These are phyloP conservation scores for Talaromyces sp. DNA, from an alignment of 2,329 filamentous ascomycete species.

Conservation along the genomic window DNA sequence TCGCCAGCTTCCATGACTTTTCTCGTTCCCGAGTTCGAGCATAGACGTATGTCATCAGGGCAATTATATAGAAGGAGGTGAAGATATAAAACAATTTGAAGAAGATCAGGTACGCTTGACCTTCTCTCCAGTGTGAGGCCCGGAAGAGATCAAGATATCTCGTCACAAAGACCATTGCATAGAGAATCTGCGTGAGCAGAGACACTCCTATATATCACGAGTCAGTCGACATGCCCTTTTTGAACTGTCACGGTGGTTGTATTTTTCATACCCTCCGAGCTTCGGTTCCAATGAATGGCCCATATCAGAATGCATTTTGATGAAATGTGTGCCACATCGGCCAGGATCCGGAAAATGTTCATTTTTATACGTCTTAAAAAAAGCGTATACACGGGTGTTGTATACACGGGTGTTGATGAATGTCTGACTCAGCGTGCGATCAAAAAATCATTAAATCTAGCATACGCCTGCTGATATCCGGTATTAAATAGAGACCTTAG, in stretches of 20 bases:
- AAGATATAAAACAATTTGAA: constrained; percentile 88
- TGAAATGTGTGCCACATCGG: constrained; percentile 75
- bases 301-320: constrained; percentile 89
- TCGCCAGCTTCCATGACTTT: constrained; percentile 87
- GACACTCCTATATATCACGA: constrained; percentile 62
- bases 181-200: constrained; percentile 81
- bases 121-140: constrained; percentile 18
- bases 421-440: neutral
- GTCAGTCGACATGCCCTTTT: neutral
- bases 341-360: constrained; percentile 64
- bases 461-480: neutral
- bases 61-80: constrained; percentile 80
- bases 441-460: neutral
- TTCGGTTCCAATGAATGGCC: constrained; percentile 82
- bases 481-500: neutral
- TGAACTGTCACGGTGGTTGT: neutral
- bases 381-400: neutral
- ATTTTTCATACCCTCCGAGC: constrained; percentile 63
- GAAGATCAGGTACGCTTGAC: constrained; percentile 62
- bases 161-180: constrained; percentile 77
- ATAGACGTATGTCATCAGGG: constrained; percentile 79
- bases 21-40: constrained; percentile 86
- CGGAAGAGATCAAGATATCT: constrained; percentile 80
- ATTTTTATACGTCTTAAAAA: constrained; percentile 13
- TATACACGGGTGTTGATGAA: neutral